A percentile compares a stretch with the other conserved stretches of the same genome.
These are phyloP conservation scores for Aspergillus asperescens DNA, from an alignment of 495 filamentous ascomycete species.

Conservation along the genomic window DNA sequence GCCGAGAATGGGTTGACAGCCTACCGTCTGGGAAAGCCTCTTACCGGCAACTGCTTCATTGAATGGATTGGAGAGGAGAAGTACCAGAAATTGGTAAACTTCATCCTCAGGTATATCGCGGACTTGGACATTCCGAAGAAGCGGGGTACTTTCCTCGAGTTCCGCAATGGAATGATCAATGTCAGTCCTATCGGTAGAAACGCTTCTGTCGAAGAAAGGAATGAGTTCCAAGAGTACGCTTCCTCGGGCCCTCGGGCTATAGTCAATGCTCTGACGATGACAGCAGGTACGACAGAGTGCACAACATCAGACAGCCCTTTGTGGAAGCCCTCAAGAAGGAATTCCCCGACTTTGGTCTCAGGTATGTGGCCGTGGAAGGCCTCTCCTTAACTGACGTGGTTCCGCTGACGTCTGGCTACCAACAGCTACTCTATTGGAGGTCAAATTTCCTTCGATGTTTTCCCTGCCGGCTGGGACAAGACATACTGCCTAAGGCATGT, in stretches of 20 bases:
- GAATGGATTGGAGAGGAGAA: conserved; percentile 84
- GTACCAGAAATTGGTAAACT: conserved; percentile 84
- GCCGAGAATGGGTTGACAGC: conserved; percentile 91
- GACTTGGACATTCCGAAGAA: conserved; percentile 81
- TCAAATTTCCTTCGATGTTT: conserved; percentile 97
- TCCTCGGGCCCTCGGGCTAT: not conserved
- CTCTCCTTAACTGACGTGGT: not conserved
- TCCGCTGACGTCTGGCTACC: not conserved
- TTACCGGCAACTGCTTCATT: conserved; percentile 81
- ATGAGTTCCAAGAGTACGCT: conserved; percentile 60
- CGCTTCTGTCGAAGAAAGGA: conserved; percentile 70
- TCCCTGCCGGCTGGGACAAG: conserved; percentile 97
- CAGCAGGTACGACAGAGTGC: conserved; percentile 61
- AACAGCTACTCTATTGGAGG: conserved; percentile 85
- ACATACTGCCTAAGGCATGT: conserved; percentile 92
- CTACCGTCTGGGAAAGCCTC: conserved; percentile 67
- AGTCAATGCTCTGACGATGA: conserved; percentile 13
- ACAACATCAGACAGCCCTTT: conserved; percentile 66
- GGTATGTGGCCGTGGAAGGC: conserved; percentile 48
- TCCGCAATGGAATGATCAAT: conserved; percentile 95
- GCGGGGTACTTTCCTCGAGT: conserved; percentile 95
- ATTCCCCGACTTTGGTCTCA: conserved; percentile 79
- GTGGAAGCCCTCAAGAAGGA: conserved; percentile 69
- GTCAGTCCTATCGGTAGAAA: conserved; percentile 89
- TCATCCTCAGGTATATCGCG: conserved; percentile 82